These are phyloP conservation scores for Fusarium torreyae DNA, from an alignment of 2,329 filamentous ascomycete species.

Conservation along the genomic window DNA sequence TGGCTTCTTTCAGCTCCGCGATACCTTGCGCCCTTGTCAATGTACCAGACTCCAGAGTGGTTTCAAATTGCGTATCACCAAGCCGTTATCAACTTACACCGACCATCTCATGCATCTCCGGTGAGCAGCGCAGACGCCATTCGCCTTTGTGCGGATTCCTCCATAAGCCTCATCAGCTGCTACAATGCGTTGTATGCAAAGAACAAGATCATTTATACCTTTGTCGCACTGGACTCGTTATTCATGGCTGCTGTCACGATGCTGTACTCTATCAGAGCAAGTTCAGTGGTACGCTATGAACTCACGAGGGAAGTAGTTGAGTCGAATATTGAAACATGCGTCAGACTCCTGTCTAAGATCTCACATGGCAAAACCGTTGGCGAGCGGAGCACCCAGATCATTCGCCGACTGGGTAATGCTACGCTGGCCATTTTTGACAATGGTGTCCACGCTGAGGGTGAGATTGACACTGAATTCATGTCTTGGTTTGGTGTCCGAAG, in stretches of 20 bases:
- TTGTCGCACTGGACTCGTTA: constrained; percentile 37
- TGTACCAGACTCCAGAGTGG: constrained; percentile 47
- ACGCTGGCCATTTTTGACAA: constrained; percentile 43
- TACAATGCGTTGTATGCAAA: constrained; percentile 45
- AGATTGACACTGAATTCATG: constrained; percentile 47
- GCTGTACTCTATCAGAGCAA: constrained; percentile 41
- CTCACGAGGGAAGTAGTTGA: constrained; percentile 42
- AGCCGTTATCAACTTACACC: constrained; percentile 43
- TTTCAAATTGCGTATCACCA: constrained; percentile 48
- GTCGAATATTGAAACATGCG: constrained; percentile 43
- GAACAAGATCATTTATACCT: constrained; percentile 45
- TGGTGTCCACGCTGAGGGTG: constrained; percentile 26
- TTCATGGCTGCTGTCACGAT: constrained; percentile 47
- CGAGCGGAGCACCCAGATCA: constrained; percentile 39
- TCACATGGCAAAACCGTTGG: constrained; percentile 43
- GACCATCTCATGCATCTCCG: constrained; percentile 43
- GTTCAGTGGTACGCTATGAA: constrained; percentile 31
- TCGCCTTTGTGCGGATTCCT: constrained; percentile 43
- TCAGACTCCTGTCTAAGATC: constrained; percentile 39
- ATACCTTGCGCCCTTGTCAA: constrained; percentile 42
- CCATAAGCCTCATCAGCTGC: constrained; percentile 45
- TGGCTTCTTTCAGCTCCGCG: constrained; percentile 42
- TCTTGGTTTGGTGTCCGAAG: constrained; percentile 47
- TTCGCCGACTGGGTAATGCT: constrained; percentile 41
- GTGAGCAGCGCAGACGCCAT: constrained; percentile 46